Conservation (phyloP, 1,284 basidiomycete genomes). For the Boletus mariae region DNA sequence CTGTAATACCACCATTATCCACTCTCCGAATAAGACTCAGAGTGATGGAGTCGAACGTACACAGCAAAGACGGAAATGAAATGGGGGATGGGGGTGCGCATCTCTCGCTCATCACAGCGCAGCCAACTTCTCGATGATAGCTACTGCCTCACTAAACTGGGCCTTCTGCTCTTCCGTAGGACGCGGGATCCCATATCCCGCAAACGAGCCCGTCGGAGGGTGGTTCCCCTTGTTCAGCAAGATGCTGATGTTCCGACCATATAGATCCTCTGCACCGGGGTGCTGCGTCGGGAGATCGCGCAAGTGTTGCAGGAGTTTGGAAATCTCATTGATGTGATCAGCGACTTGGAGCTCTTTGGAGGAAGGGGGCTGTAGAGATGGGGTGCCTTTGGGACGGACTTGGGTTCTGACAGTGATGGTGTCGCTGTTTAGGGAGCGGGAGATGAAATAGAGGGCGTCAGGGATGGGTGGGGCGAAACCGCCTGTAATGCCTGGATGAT, state of each 20-base stretch:
- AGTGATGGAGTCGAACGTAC: background rate
- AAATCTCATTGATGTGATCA: conserved; percentile 43
- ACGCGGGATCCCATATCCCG: conserved; percentile 49
- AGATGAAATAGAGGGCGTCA: conserved; percentile 50
- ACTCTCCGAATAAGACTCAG: background rate
- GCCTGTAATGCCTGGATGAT: conserved; percentile 59
- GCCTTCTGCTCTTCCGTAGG: conserved; percentile 58
- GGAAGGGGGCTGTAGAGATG: conserved; percentile 38
- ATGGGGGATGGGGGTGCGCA: no score
- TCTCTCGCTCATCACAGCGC: conserved; percentile 34
- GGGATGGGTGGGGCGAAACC: conserved; percentile 71
- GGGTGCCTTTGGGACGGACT: conserved; percentile 46
- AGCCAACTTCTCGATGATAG: conserved; percentile 56
- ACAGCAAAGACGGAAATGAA: background rate
- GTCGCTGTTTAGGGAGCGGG: conserved; percentile 34
- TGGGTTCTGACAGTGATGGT: conserved; percentile 47
- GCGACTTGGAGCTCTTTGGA: conserved; percentile 32
- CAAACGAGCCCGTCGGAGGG: conserved; percentile 47
- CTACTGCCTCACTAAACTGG: conserved; percentile 64
- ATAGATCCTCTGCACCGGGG: conserved; percentile 64
- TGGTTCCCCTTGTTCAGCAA: conserved; percentile 17
- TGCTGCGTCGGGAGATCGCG: conserved; percentile 49
- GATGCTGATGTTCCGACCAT: conserved; percentile 65
- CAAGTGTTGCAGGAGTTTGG: conserved; percentile 56
- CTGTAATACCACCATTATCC: background rate